These are phyloP conservation scores for Juncus effusus DNA, from an alignment of 176 grass and related monocot genomes.

Conservation along the genomic window DNA sequence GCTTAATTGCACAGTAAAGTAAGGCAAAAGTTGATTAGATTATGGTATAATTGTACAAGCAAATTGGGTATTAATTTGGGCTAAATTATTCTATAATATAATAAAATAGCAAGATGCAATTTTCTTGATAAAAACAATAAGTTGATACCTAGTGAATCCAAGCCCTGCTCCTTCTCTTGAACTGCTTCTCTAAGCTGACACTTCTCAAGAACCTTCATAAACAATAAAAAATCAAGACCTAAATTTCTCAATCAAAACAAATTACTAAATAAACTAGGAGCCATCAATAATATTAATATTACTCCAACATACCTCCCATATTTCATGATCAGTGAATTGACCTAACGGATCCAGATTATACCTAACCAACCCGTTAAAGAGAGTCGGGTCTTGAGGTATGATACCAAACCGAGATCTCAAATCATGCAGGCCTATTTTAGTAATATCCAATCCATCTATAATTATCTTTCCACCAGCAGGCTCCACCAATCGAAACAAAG, in stretches of 20 bases:
- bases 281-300: neutral
- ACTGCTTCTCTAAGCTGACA: conserved; percentile 86
- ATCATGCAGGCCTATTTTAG: conserved; percentile 71
- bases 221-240: neutral
- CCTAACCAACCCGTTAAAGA: conserved; percentile 80
- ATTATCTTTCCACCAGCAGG: conserved; percentile 72
- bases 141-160: conserved; percentile 72
- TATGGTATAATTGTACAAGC: too few species aligned
- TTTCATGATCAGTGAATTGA: conserved; percentile 57
- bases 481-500: conserved; percentile 90
- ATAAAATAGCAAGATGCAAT: neutral
- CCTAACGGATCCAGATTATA: conserved; percentile 77
- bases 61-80: neutral
- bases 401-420: conserved; percentile 80
- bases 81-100: neutral
- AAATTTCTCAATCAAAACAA: neutral
- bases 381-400: conserved; percentile 94
- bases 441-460: conserved; percentile 63
- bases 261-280: neutral
- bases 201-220: conserved; percentile 70
- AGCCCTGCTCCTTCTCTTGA: conserved; percentile 64
- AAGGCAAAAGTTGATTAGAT: neutral
- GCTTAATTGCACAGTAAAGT: neutral
- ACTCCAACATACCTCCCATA: conserved; percentile 74
- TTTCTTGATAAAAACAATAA: neutral